phyloP scores from a whole-genome alignment of 2,329 filamentous ascomycete genomes.

The Orbilia oligospora region DNA sequence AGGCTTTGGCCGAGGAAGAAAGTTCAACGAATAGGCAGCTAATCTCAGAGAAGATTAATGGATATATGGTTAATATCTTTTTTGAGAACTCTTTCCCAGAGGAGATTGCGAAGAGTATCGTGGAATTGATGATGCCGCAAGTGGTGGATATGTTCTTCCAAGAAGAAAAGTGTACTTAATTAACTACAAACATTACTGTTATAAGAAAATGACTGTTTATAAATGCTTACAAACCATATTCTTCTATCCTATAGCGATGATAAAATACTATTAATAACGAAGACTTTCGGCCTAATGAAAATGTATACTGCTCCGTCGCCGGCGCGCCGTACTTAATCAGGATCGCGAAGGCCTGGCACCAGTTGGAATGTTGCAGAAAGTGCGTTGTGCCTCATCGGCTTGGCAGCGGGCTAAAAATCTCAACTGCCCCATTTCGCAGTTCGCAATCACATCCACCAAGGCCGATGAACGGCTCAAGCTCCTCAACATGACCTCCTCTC shows the following conservation, averaged over 20 bases:
- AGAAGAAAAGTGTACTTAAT: neutral
- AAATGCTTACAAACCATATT: no score
- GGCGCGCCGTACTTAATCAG: no score
- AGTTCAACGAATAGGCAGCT: neutral
- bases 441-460: constrained; percentile 33
- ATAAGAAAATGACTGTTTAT: no score
- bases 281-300: no score
- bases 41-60: neutral
- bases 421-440: constrained; percentile 19
- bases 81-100: neutral
- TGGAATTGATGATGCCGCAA: neutral
- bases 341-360: no score
- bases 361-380: constrained; percentile 48
- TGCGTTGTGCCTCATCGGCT: constrained; percentile 34
- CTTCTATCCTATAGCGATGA: no score
- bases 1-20: neutral
- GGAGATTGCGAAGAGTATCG: constrained; percentile 1
- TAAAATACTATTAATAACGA: no score
- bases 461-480: constrained; percentile 38
- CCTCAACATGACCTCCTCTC: constrained; percentile 22
- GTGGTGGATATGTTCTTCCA: constrained; percentile 4
- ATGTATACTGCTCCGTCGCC: no score
- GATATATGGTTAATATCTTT: constrained; percentile 3
- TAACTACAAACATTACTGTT: neutral
- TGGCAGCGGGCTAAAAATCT: constrained; percentile 32